Conservation (phyloP, 495 filamentous ascomycete species). For the Annulohypoxylon nitens region DNA sequence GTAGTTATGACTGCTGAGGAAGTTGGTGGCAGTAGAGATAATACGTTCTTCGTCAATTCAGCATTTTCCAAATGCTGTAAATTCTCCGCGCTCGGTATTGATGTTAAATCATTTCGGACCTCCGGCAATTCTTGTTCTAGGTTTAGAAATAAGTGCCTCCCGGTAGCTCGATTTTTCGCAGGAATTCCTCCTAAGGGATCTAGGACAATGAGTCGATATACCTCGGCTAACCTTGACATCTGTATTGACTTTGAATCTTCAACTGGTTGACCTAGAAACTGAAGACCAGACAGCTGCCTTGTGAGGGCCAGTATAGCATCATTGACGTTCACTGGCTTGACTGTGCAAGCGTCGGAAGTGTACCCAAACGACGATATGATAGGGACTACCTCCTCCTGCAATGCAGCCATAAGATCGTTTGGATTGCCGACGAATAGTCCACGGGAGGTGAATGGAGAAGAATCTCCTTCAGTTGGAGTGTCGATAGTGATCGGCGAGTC, state of each 20-base stretch:
- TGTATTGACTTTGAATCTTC: conserved; percentile 62
- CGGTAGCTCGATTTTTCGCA: conserved; percentile 70
- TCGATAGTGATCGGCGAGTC: conserved; percentile 69
- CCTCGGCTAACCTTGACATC: conserved; percentile 63
- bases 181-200: conserved; percentile 93
- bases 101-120: conserved; percentile 71
- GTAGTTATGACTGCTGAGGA: conserved; percentile 91
- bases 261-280: conserved; percentile 54
- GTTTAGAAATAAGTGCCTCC: conserved; percentile 92
- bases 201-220: conserved; percentile 90
- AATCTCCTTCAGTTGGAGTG: conserved; percentile 12
- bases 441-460: conserved; percentile 47
- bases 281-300: conserved; percentile 75
- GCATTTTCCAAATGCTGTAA: conserved; percentile 78
- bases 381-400: conserved; percentile 82
- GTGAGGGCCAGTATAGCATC: conserved; percentile 79
- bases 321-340: conserved; percentile 69
- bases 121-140: conserved; percentile 87
- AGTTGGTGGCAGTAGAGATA: conserved; percentile 84
- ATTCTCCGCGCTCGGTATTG: conserved; percentile 21
- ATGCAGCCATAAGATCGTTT: conserved; percentile 73
- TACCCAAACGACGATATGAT: conserved; percentile 80
- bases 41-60: conserved; percentile 70
- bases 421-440: conserved; percentile 59
- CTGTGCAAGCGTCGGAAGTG: conserved; percentile 68